Evolutionary conservation across 805 yeast species (phyloP), one percentile per base, ranked within the genome.

Genomic region (Sungouiella thailandica): DNA sequence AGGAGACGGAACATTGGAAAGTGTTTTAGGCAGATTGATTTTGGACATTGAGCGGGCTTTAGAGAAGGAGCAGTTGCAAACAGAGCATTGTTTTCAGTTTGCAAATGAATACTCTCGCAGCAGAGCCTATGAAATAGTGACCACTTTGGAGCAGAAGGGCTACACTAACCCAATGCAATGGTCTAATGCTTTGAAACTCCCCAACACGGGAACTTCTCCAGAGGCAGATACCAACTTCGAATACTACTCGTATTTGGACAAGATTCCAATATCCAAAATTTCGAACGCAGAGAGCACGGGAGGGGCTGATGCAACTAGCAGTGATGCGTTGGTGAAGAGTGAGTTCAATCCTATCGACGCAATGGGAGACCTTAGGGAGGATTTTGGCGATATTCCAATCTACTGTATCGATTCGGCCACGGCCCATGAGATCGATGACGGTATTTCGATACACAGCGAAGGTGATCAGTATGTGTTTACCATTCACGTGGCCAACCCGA

Each of bases 361-460:
- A 0, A 35, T 58, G 31, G 35, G 37, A 2, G 15, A 18, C 2
- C 39, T 53, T 2, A 59, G 82, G 44, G 43, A 44, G n/a, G 66
- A 67, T 17, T 73, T 68, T 43, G 57, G 58, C 0, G 58, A 68
- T 28, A 49, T 71, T 9, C 70, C 74, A 0, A 78, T 88, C 2
- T 90, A 78, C 53, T 88, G 97, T 58, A 86, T 90, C 38, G 98
- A 93, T 58, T 70, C 81, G 3, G 74, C 65, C 3, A 70, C 69
- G 26, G 95, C 97, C 0, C 81, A 82, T 45, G 97, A 93, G 56
- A 83, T 93, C 39, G 98, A 90, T 57, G 98, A 90, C 58, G 98
- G 97, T 29, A 68, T 90, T 17, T 76, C 96, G 1, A 63, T 90
- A 13, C 63, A 62, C 28, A 42, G 40, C 3, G 33, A 51, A 3